Evolutionary conservation across 805 yeast species (phyloP).

Genomic region (Yarrowia sp.): DNA sequence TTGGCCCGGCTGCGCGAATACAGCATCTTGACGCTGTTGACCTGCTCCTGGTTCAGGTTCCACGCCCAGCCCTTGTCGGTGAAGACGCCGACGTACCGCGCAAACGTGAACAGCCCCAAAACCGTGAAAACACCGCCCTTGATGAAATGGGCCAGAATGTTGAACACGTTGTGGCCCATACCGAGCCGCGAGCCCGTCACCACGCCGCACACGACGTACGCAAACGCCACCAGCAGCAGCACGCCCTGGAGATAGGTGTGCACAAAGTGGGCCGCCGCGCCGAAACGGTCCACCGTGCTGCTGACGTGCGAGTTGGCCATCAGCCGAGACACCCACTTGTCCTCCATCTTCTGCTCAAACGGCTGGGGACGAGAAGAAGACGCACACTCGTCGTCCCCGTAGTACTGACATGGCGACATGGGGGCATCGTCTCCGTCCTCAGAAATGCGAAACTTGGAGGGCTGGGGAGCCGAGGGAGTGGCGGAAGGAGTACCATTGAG

Average conservation of each 20-base stretch:
- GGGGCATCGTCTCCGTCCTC: constrained; percentile 22
- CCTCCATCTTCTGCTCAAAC: constrained; percentile 25
- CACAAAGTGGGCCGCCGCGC: constrained; percentile 39
- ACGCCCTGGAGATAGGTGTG: constrained; percentile 61
- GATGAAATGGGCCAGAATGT: constrained; percentile 88
- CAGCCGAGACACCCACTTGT: constrained; percentile 28
- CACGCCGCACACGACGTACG: constrained; percentile 53
- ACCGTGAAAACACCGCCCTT: constrained; percentile 87
- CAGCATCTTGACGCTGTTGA: constrained; percentile 7
- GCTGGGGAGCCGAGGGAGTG: neutral
- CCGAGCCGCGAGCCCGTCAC: constrained; percentile 73
- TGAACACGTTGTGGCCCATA: constrained; percentile 62
- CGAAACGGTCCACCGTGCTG: constrained; percentile 31
- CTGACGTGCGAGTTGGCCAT: constrained; percentile 29
- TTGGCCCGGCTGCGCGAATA: constrained; percentile 7
- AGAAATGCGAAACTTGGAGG: constrained; percentile 18
- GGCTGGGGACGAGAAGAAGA: neutral
- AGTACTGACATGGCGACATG: constrained; percentile 23
- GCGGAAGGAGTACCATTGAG: constrained; percentile 12
- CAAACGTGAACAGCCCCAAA: constrained; percentile 74
- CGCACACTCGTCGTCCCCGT: constrained; percentile 12
- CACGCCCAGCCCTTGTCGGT: constrained; percentile 81
- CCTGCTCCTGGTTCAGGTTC: constrained; percentile 49
- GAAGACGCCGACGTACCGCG: constrained; percentile 84
- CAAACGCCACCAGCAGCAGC: constrained; percentile 55